Percentiles rank a stretch among this genome's conserved stretches.
Evolutionary conservation across 192 early-diverging fungal species (phyloP).

Genomic region (Coemansia sp.): DNA sequence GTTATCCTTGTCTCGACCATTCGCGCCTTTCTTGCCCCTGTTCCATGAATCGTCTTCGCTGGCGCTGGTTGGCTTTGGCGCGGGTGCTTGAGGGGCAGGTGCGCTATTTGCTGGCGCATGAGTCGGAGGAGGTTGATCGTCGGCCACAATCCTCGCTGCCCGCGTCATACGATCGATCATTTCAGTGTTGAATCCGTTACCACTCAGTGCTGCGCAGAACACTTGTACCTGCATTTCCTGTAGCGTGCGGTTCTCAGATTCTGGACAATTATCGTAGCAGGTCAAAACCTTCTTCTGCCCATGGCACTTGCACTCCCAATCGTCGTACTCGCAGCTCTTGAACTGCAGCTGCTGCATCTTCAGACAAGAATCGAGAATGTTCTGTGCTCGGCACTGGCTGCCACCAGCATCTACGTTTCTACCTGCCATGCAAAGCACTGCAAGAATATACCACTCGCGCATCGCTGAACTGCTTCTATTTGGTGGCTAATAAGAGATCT

Average conservation of each 20-base stretch:
- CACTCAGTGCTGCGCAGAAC: slow-evolving; percentile 39
- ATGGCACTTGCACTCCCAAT: slow-evolving; percentile 55
- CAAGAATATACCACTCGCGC: slow-evolving; percentile 8
- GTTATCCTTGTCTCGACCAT: slow-evolving; percentile 7
- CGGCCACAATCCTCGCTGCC: slow-evolving; percentile 26
- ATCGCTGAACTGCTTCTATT: neutral
- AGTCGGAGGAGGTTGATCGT: slow-evolving; percentile 18
- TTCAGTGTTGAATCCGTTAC: slow-evolving; percentile 40
- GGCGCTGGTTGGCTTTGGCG: slow-evolving; percentile 8
- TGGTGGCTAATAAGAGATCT: neutral
- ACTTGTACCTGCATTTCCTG: slow-evolving; percentile 57
- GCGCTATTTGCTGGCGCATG: slow-evolving; percentile 6
- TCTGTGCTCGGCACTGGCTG: slow-evolving; percentile 27
- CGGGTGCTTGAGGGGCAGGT: slow-evolving; percentile 3
- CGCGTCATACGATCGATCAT: slow-evolving; percentile 49
- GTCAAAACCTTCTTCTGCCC: slow-evolving; percentile 49
- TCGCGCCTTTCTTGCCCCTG: slow-evolving; percentile 1
- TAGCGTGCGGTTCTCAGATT: slow-evolving; percentile 48
- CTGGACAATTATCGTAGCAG: slow-evolving; percentile 55
- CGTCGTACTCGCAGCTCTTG: slow-evolving; percentile 40
- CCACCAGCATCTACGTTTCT: neutral
- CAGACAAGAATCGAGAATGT: slow-evolving; percentile 54
- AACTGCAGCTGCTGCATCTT: slow-evolving; percentile 42
- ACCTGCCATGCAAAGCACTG: slow-evolving; percentile 3
- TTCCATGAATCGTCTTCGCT: slow-evolving; percentile 12